Base-by-base conservation (phyloP, 2,329 filamentous ascomycete genomes). In the Mollisiaceae sp. region DNA sequence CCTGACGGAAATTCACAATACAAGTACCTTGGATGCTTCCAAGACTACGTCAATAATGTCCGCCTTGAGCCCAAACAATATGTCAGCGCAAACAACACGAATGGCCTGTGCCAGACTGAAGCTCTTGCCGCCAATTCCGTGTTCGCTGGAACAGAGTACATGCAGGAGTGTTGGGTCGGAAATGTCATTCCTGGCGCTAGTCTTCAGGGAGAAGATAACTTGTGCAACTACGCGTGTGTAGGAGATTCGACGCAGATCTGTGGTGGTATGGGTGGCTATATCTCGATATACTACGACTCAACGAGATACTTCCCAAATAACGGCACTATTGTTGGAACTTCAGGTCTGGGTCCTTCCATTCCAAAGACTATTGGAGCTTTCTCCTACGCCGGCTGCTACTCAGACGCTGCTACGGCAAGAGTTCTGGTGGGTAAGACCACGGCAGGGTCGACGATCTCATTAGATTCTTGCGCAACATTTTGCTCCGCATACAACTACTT, bases 401-500 rank as follows among this genome's bases (percentile, higher is more conserved):
- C 59, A 2, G 58, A 61, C 43, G n/a, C 47, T 15, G 32, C 43
- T 8, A 43, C 52, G 18, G 59, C 59, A 8, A 38, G 63, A 50
- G 60, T 61, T 27, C 43, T 65, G 41, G n/a, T 43, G 4, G 47
- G 47, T 15, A 65, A 65, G 45, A 56, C 54, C 8, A 15, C 43
- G 18, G 50, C 63, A 27, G 64, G 65, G 32, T 55, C 67, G 38
- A 70, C 71, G 2, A 54, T 70, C 9, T 58, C 59, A 6, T 39
- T 65, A 41, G 66, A 66, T 41, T 63, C 64, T 20, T 72, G 71
- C 63, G 65, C 67, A 18, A 52, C 66, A 4, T 64, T 68, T 22
- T 72, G 71, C 39, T 20, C 60, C 1, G 39, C 50, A 9, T 52
- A 59, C 45, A 39, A 45, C 39, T 18, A 82, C 78, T 67, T 76